Evolutionary conservation across 345 rosid genomes (phyloP), one percentile per base, ranked within the genome.

Genomic region (Aegle marmelos): DNA sequence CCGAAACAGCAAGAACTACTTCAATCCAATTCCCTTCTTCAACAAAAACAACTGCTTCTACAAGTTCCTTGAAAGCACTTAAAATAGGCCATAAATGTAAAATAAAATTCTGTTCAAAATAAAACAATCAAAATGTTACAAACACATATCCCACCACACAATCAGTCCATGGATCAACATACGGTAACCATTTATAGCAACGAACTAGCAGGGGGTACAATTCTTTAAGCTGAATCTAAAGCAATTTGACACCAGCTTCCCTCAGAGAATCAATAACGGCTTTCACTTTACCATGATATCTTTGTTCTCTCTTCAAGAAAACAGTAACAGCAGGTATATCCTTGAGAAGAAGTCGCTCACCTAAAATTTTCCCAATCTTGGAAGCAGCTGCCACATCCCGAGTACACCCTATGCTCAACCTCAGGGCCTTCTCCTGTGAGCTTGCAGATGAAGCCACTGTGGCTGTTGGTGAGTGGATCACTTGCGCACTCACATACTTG

Each of bases 341-440:
- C 77, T 90, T 90, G 77, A 83, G 84, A 82, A 89, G 84, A 67
- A 92, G 87, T 22, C 94, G 90, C 78, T 90, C 95, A 30, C 89
- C 97, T 3, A 93, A 87, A 53, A 93, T 78, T 82, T 92, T 95
- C 76, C 98, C 97, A 36, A 91, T 95, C 85, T 85, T 87, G 24
- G 97, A 83, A 68, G 99, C 99, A 63, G 97, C 97, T 1, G 94
- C 97, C n/a, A 94, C 92, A 60, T 95, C 97, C 27, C 93, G 85
- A 25, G 95, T 85, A 71, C 85, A 79, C n/a, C 71, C 93, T 87
- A 88, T 85, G 82, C 85, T 86, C 13, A 82, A 27, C 81, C 97
- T 88, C 71, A 96, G 65, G 62, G 89, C 87, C 87, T 89, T 90
- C 86, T 93, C 97, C 79, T 90, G 97, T 19, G 95, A 92, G 83